A percentile compares a stretch with the other conserved stretches of the same genome.
phyloP scores from a whole-genome alignment of 805 yeast species.

The Saitoella complicata region DNA sequence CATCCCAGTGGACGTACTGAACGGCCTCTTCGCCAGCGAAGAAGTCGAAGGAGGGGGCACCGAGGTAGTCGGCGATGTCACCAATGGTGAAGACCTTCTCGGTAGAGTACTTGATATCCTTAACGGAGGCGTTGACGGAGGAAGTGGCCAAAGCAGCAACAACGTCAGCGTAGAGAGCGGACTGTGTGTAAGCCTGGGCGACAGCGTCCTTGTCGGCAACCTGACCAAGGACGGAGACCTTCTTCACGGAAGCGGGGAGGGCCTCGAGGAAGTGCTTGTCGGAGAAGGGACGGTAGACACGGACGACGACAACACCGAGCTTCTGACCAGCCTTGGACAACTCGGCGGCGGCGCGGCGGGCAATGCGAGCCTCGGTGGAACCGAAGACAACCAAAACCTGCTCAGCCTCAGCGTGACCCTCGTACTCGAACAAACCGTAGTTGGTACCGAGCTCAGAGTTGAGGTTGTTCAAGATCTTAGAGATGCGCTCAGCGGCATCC shows the following conservation, averaged over 20 bases:
- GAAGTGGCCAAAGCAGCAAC: constrained; percentile 48
- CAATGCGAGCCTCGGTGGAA: constrained; percentile 43
- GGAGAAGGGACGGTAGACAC: constrained; percentile 72
- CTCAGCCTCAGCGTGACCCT: constrained; percentile 44
- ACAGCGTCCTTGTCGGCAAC: constrained; percentile 21
- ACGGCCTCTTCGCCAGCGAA: constrained; percentile 26
- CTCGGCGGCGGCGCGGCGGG: constrained; percentile 29
- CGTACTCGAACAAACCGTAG: constrained; percentile 51
- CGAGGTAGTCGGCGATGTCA: constrained; percentile 12
- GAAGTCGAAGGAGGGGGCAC: constrained; percentile 14
- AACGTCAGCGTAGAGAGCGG: constrained; percentile 51
- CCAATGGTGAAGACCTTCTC: constrained; percentile 9
- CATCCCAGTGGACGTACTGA: constrained; percentile 45
- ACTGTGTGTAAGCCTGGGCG: constrained; percentile 20
- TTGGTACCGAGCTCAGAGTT: constrained; percentile 39
- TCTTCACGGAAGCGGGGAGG: constrained; percentile 42
- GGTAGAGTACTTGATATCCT: constrained; percentile 21
- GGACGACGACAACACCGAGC: constrained; percentile 53
- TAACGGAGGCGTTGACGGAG: constrained; percentile 13
- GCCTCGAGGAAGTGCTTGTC: constrained; percentile 38
- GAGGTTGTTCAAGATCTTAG: constrained; percentile 27
- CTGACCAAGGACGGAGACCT: constrained; percentile 56
- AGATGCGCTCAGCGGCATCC: constrained; percentile 10
- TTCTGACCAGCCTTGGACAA: constrained; percentile 22
- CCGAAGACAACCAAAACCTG: constrained; percentile 77